Conservation (phyloP, 768 basidiomycete genomes). For the Auriscalpium vulgare region DNA sequence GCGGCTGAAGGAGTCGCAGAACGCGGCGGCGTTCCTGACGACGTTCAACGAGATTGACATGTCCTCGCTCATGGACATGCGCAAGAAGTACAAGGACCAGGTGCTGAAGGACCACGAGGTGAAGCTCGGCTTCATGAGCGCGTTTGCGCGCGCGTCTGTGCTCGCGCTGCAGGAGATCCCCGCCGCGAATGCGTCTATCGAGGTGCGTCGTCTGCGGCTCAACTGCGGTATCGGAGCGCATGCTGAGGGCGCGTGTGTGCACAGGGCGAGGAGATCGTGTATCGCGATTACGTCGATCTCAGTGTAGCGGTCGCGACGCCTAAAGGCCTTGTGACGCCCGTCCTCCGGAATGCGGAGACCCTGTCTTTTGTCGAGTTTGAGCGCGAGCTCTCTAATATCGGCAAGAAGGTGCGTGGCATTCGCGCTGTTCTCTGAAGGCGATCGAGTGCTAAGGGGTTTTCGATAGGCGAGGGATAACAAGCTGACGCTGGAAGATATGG, state of each 20-base stretch:
- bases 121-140: constrained; percentile 98
- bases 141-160: constrained; percentile 82
- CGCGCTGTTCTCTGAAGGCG: constrained; percentile 3
- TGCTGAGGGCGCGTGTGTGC: background rate
- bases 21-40: constrained; percentile 90
- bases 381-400: constrained; percentile 82
- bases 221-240: constrained; percentile 24
- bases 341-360: constrained; percentile 82
- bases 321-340: constrained; percentile 94
- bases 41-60: constrained; percentile 99
- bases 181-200: constrained; percentile 89
- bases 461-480: constrained; percentile 79
- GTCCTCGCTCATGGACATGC: constrained; percentile 87
- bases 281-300: constrained; percentile 86
- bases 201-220: constrained; percentile 23
- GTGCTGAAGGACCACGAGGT: constrained; percentile 88
- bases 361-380: constrained; percentile 90
- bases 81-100: constrained; percentile 88
- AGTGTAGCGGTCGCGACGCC: constrained; percentile 96
- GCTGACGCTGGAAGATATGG: constrained; percentile 96
- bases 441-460: constrained; percentile 4
- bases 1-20: constrained; percentile 96
- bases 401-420: constrained; percentile 61
- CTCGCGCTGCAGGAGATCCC: constrained; percentile 89
- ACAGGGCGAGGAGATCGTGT: constrained; percentile 80